These are phyloP conservation scores for Lecanoromycetidae sp. DNA, from an alignment of 2,329 filamentous ascomycete genomes.

Conservation along the genomic window DNA sequence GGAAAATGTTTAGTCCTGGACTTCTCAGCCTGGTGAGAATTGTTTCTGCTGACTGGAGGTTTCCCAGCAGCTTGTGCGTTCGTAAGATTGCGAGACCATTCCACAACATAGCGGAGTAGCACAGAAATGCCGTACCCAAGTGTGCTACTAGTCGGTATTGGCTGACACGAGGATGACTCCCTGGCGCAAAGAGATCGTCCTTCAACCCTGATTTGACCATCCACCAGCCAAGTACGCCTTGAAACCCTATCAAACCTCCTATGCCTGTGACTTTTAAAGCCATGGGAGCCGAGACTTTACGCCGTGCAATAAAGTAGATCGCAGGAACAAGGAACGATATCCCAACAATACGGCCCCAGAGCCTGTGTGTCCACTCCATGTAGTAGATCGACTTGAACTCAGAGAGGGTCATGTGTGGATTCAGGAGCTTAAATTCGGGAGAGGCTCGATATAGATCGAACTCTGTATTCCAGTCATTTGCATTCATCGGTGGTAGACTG, in stretches of 20 bases:
- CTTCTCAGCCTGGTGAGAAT: conserved; percentile 50
- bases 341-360: conserved; percentile 89
- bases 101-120: conserved; percentile 89
- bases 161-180: conserved; percentile 79
- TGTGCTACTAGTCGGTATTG: conserved; percentile 90
- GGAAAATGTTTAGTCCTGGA: conserved; percentile 60
- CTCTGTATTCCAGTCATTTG: conserved; percentile 78
- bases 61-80: conserved; percentile 56
- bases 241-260: conserved; percentile 79
- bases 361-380: conserved; percentile 95
- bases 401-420: conserved; percentile 79
- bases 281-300: conserved; percentile 67
- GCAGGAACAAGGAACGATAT: conserved; percentile 81
- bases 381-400: conserved; percentile 99
- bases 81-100: conserved; percentile 77
- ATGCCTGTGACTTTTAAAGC: conserved; percentile 69
- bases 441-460: conserved; percentile 87
- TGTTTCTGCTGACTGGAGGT: conserved; percentile 51
- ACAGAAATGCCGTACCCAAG: conserved; percentile 77
- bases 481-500: conserved; percentile 67
- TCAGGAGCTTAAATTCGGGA: conserved; percentile 84
- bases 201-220: conserved; percentile 97
- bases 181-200: conserved; percentile 87
- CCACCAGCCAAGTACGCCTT: conserved; percentile 96
- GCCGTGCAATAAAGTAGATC: conserved; percentile 71